These are phyloP conservation scores for Clathrospora elynae DNA, from an alignment of 2,329 filamentous ascomycete genomes.

Conservation along the genomic window DNA sequence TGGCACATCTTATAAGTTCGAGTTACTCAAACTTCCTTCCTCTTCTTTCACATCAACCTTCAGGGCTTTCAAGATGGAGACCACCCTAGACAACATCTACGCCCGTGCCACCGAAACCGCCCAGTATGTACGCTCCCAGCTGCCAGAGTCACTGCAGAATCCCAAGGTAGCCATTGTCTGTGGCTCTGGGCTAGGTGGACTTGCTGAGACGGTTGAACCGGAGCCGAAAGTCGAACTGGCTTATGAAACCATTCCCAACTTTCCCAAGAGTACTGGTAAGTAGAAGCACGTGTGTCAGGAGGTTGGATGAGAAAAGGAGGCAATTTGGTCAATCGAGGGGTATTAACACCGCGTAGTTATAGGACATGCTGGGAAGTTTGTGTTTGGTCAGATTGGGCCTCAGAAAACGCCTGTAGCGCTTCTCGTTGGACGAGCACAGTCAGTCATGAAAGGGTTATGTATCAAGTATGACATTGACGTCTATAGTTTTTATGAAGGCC, in stretches of 20 bases:
- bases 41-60: not conserved
- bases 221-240: slow-evolving; percentile 59
- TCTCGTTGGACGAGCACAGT: slow-evolving; percentile 69
- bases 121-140: slow-evolving; percentile 54
- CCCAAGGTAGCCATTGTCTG: slow-evolving; percentile 68
- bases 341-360: slow-evolving; percentile 47
- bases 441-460: slow-evolving; percentile 40
- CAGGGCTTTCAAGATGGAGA: slow-evolving; percentile 19
- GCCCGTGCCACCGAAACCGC: slow-evolving; percentile 57
- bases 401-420: slow-evolving; percentile 62
- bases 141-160: slow-evolving; percentile 57
- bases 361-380: slow-evolving; percentile 68
- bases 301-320: not conserved
- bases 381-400: slow-evolving; percentile 64
- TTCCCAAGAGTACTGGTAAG: slow-evolving; percentile 64
- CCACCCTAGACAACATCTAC: slow-evolving; percentile 44
- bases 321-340: slow-evolving; percentile 1
- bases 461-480: slow-evolving; percentile 19
- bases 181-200: slow-evolving; percentile 66
- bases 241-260: slow-evolving; percentile 65
- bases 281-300: slow-evolving; percentile 24
- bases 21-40: not conserved
- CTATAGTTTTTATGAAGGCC: slow-evolving; percentile 69
- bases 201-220: slow-evolving; percentile 61
- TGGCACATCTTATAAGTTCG: too few species aligned